Evolutionary conservation across 495 filamentous ascomycete genomes (phyloP).

Genomic region (Chaetomium cochliodes): DNA sequence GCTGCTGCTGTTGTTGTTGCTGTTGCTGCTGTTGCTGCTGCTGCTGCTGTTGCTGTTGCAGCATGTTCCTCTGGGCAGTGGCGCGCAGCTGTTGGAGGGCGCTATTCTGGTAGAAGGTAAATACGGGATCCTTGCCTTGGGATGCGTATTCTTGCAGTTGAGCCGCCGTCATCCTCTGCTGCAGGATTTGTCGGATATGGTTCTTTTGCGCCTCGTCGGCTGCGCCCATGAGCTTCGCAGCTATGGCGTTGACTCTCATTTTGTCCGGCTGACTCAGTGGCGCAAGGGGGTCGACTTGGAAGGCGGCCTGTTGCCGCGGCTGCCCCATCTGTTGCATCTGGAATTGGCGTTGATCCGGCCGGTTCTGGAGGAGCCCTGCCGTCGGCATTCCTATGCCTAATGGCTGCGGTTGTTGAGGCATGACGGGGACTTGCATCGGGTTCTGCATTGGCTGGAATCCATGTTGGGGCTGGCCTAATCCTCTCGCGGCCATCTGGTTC

Average conservation of each 20-base stretch:
- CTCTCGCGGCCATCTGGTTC: slow-evolving; percentile 45
- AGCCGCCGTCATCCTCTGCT: slow-evolving; percentile 28
- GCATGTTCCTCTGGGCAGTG: slow-evolving; percentile 32
- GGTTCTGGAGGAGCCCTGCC: slow-evolving; percentile 30
- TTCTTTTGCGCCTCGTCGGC: slow-evolving; percentile 38
- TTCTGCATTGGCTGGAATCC: slow-evolving; percentile 46
- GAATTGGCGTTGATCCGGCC: slow-evolving; percentile 42
- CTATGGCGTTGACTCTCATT: slow-evolving; percentile 33
- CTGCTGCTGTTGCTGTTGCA: slow-evolving; percentile 1
- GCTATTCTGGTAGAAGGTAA: slow-evolving; percentile 44
- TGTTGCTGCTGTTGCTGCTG: no score
- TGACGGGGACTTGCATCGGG: slow-evolving; percentile 46
- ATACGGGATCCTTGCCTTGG: slow-evolving; percentile 41
- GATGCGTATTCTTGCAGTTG: slow-evolving; percentile 34
- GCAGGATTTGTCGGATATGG: slow-evolving; percentile 35
- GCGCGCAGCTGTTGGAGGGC: slow-evolving; percentile 33
- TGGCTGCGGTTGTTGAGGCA: slow-evolving; percentile 41
- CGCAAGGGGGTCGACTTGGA: slow-evolving; percentile 17
- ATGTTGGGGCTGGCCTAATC: slow-evolving; percentile 43
- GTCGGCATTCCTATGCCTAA: slow-evolving; percentile 39
- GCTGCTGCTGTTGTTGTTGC: neutral
- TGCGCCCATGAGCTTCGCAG: slow-evolving; percentile 26
- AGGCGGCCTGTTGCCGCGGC: slow-evolving; percentile 15
- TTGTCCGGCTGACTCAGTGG: slow-evolving; percentile 35
- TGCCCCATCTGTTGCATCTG: slow-evolving; percentile 39